Base-by-base conservation (phyloP, 2,329 filamentous ascomycete genomes). In the Ceratocystis lukuohia region DNA sequence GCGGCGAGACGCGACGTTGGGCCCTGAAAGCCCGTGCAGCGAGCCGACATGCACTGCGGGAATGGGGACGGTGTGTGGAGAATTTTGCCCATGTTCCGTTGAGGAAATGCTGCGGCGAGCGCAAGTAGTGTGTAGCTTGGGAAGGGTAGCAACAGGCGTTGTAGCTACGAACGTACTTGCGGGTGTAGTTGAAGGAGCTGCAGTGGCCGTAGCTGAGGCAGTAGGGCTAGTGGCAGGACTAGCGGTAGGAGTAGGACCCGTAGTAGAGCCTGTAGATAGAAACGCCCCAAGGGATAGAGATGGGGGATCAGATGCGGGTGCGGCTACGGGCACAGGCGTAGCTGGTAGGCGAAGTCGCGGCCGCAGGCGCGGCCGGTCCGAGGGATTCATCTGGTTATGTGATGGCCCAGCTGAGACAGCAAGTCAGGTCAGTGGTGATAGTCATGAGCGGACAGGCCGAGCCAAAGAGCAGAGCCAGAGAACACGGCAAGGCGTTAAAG, bases 351-450 rank as follows among this genome's bases (percentile, higher is more conserved):
- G 53, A 30, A 6, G 53, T 12, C 53, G 53, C 17, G 22, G 53
- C 22, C 53, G 53, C 53, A 28, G 53, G 10, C 22, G 53, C 22
- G 53, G 53, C 30, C 53, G 53, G 53, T 57, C 28, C 53, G 25
- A 7, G 30, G 28, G 53, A 57, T 57, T 57, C 53, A 57, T 57
- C n/a, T 57, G 37, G 53, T 57, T 57, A 57, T 30, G 53, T 57
- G 4, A 57, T 57, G 28, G 53, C 53, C 53, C 53, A 57, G 53
- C 53, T 57, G 53, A 57, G 30, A 33, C n/a, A 61, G 30, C 30
- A 61, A 61, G 59, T 61, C 33, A 41, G 10, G n/a, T 37, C 30
- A 17, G 17, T 15, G 59, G n/a, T 41, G 59, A 45, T 61, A 41
- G 33, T 61, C 30, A 61, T 61, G 59, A 17, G 37, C 37, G 37